phyloP scores from a whole-genome alignment of 1,139 yeast genomes.

The Candida sanyaensis region DNA sequence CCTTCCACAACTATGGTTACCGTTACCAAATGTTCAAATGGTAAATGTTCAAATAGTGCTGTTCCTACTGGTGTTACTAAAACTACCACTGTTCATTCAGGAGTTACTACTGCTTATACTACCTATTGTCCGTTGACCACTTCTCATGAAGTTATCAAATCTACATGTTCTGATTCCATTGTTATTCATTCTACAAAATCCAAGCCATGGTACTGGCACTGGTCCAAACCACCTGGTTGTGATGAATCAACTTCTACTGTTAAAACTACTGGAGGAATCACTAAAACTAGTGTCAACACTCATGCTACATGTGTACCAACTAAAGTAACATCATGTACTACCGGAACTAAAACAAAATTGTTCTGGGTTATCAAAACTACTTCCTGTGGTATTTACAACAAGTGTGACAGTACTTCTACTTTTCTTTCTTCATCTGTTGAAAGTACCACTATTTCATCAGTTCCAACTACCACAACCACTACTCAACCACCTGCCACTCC shows the following conservation, averaged over 20 bases:
- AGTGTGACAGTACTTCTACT: background rate
- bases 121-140: conserved; percentile 27
- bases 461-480: conserved; percentile 13
- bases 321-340: background rate
- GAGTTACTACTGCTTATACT: conserved; percentile 21
- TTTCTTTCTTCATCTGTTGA: conserved; percentile 13
- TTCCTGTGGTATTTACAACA: background rate
- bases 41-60: conserved; percentile 20
- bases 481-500: conserved; percentile 11
- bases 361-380: background rate
- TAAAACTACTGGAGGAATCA: background rate
- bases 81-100: conserved; percentile 4
- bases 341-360: background rate
- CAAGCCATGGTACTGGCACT: conserved; percentile 1
- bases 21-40: conserved; percentile 21
- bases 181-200: background rate
- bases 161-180: background rate
- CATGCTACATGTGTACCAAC: background rate
- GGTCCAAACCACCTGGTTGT: conserved; percentile 1
- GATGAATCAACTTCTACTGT: background rate
- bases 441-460: conserved; percentile 11
- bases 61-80: conserved; percentile 29
- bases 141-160: conserved; percentile 2
- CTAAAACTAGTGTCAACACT: background rate
- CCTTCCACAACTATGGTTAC: conserved; percentile 20